Evolutionary conservation across 2,329 filamentous ascomycete genomes (phyloP).

Genomic region (Aspergillus viridinutans): DNA sequence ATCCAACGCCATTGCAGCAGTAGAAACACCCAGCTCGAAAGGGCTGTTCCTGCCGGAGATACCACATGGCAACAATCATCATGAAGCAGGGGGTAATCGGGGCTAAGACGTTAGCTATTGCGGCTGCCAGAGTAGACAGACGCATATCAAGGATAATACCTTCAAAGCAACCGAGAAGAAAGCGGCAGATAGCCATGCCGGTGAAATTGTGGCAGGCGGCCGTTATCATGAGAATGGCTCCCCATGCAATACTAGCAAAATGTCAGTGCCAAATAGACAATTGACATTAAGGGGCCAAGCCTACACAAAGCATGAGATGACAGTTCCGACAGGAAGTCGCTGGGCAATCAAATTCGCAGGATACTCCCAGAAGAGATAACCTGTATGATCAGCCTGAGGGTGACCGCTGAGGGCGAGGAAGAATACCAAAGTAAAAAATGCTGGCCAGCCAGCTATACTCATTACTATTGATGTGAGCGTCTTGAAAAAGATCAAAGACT

Average conservation of each 20-base stretch:
- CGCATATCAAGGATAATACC: not conserved
- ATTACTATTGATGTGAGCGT: slow-evolving; percentile 42
- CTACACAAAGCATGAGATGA: slow-evolving; percentile 13
- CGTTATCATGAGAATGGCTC: slow-evolving; percentile 42
- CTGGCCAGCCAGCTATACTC: slow-evolving; percentile 53
- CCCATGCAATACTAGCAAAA: slow-evolving; percentile 35
- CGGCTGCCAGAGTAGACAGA: not conserved
- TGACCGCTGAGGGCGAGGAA: not conserved
- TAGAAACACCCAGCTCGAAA: slow-evolving; percentile 46
- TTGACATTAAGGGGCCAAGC: not conserved
- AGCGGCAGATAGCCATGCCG: slow-evolving; percentile 42
- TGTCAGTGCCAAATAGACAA: not conserved
- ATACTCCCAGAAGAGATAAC: slow-evolving; percentile 42
- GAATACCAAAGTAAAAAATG: slow-evolving; percentile 51
- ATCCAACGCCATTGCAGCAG: slow-evolving; percentile 38
- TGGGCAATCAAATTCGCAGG: slow-evolving; percentile 36
- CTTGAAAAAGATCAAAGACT: slow-evolving; percentile 52
- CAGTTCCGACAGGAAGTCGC: slow-evolving; percentile 19
- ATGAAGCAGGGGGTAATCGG: slow-evolving; percentile 49
- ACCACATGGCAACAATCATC: slow-evolving; percentile 51
- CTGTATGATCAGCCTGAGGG: not conserved
- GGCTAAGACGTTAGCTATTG: slow-evolving; percentile 17
- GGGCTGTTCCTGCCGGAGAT: slow-evolving; percentile 44
- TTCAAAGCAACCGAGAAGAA: slow-evolving; percentile 48
- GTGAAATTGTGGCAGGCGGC: slow-evolving; percentile 42